Evolutionary conservation across 2,329 filamentous ascomycete genomes (phyloP), one percentile per base, ranked within the genome.

Genomic region (Chrysoporthe cubensis): DNA sequence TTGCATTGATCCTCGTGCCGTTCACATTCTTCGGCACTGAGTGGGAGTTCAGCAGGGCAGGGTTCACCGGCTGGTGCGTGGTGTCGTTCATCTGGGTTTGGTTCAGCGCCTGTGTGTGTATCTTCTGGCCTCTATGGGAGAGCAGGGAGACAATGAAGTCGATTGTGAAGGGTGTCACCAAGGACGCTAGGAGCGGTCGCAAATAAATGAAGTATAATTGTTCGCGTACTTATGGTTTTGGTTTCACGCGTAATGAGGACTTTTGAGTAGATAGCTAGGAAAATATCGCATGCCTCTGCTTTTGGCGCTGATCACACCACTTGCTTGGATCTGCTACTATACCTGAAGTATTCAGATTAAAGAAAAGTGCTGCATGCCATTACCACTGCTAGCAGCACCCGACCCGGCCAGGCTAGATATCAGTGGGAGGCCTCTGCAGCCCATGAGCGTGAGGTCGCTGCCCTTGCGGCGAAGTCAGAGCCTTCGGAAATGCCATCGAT

Each of bases 21-120:
- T 80, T 81, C 62, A 73, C 78, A 0, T 70, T 81, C 21, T 81
- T 80, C 60, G 79, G 79, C 1, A 77, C 75, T 0, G 66, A 74
- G 21, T 81, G 78, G 73, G 72, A 78, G n/a, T 80, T 77, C 58
- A 74, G 72, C 21, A 73, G 72, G 48, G 66, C 70, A 2, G 76
- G 78, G 26, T 82, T 81, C 69, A 74, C 70, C 1, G 80, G 77
- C 4, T 81, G 77, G 76, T 77, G 78, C 13, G 77, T 79, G 5
- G 75, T 81, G 11, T 78, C 77, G 11, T 77, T 81, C 62, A 76
- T 80, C 13, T 82, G 79, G 79, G 76, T 80, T 7, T 81, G 77
- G 76, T 73, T 69, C 43, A 78, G 76, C 64, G 75, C 78, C 66
- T 64, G 73, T 6, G 77, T 78, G 61, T 81, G 79, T 68, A 76